Evolutionary conservation across 192 early-diverging fungal genomes (phyloP), one percentile per base, ranked within the genome.

Genomic region (Neocallimastix lanati): DNA sequence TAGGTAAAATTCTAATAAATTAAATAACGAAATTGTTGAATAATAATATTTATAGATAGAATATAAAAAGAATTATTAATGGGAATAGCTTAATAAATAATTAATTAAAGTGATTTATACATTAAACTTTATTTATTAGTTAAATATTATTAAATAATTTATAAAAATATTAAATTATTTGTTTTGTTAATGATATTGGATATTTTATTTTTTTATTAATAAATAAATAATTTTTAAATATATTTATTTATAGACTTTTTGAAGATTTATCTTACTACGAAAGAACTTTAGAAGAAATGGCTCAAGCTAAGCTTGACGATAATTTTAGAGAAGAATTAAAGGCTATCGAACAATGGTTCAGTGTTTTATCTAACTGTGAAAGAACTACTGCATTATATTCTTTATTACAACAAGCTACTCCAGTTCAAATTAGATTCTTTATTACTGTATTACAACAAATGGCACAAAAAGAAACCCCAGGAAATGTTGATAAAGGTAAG

Each of bases 341-440:
- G 76, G 92, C 95, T 76, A 93, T 98, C 77, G 95, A 98, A 83
- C 91, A 96, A 80, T 98, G 96, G 96, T 95, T 98, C 84, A 88
- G 89, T 12, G 92, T 95, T 33, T 86, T 96, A 77, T 88, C 92
- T 5, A 95, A 98, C 81, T 90, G 94, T 29, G 96, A 98, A 86
- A 86, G 94, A 29, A 97, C 95, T 21, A 91, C 94, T n/a, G 92
- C 94, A 28, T 88, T 98, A 80, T 97, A 97, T 86, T 91, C 92
- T 50, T 89, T 98, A 35, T 87, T 98, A 78, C 95, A 96, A 84
- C 91, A 94, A 85, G 91, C 94, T 14, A 94, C 92, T 25, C 93
- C 90, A 78, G 91, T 98, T 78, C 96, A 98, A 86, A 91, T 96
- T 80, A 91, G 96, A 29, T 98, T 98, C 82, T 94, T 98, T 77